Base-by-base conservation (phyloP, 805 yeast genomes). In the Starmerella kuoi region DNA sequence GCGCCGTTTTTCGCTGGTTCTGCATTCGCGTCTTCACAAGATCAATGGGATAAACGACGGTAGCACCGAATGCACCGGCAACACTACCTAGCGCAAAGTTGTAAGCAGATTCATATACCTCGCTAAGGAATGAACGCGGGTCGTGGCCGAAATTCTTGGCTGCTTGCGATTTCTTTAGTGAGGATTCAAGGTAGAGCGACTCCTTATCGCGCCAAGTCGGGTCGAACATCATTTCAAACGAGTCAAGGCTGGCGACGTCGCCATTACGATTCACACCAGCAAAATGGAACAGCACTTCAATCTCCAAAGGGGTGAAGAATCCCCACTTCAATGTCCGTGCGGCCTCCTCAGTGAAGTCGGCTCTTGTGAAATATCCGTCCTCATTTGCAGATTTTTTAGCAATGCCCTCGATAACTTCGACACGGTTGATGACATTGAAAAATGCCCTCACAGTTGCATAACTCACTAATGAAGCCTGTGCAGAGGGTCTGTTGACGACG, bases 1-100 rank as follows among this genome's bases (percentile, higher is more conserved):
- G 66, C 8, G 46, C 41, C 7, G 42, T 21, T 46, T 76, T 74
- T 51, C 85, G 74, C 66, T 88, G 97, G 47, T 94, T 94, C 65
- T 88, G 98, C 94, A 88, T 85, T 61, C 97, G 76, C 4, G 98
- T 88, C 65, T 88, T 88, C 50, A 88, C 86, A 60, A 91, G 69
- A 64, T 88, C 98, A 52, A 91, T 91, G 25, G 98, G 98, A 61
- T 88, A 88, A 34, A 88, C 98, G 14, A 81, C 83, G 5, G 95
- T 84, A n/a, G 98, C 96, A 48, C 98, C 98, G 62, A 88, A 77
- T 54, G 95, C 91, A 45, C 98, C 98, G 25, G 98, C 97, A 38
- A 87, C 71, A 3, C 96, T 85, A 15, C 98, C 98, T 45, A 88
- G 67, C 24, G 81, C 65, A 62, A 88, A 88, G 45, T 93, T 85